Conservation (phyloP, 148 eudicot genomes). For the Vaccinium corymbosum region DNA sequence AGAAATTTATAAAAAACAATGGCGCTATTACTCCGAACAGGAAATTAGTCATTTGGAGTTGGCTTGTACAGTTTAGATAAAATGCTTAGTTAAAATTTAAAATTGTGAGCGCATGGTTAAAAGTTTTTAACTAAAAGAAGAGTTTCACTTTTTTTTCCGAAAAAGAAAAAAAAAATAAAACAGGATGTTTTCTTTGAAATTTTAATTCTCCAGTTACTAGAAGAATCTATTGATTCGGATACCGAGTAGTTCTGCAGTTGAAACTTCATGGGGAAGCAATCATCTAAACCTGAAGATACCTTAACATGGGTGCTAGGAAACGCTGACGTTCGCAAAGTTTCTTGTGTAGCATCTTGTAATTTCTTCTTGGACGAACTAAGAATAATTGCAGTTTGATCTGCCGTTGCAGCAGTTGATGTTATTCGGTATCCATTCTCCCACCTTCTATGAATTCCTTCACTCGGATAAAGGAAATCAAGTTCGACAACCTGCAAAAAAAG, state of each 20-base stretch:
- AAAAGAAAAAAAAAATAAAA: background rate
- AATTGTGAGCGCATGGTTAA: background rate
- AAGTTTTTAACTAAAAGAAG: background rate
- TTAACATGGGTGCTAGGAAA: constrained; percentile 48
- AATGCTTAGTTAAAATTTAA: background rate
- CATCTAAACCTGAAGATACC: constrained; percentile 23
- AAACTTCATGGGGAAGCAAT: background rate
- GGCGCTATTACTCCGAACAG: background rate
- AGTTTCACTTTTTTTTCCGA: background rate
- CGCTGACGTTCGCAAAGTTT: constrained; percentile 46
- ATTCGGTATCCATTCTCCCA: constrained; percentile 53
- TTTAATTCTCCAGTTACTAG: background rate
- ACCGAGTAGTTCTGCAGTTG: background rate
- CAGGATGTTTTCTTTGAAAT: no score
- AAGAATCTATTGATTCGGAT: background rate
- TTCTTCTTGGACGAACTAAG: constrained; percentile 40
- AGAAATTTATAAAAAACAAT: background rate
- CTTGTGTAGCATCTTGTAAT: constrained; percentile 40
- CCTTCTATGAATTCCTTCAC: constrained; percentile 55
- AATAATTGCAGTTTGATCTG: constrained; percentile 50
- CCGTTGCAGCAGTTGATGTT: constrained; percentile 45
- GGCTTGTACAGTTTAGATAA: background rate
- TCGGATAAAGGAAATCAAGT: constrained; percentile 44
- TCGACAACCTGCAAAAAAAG: constrained; percentile 34
- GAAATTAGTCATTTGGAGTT: background rate